Conservation (phyloP, 768 basidiomycete genomes). For the Zangia roseola region DNA sequence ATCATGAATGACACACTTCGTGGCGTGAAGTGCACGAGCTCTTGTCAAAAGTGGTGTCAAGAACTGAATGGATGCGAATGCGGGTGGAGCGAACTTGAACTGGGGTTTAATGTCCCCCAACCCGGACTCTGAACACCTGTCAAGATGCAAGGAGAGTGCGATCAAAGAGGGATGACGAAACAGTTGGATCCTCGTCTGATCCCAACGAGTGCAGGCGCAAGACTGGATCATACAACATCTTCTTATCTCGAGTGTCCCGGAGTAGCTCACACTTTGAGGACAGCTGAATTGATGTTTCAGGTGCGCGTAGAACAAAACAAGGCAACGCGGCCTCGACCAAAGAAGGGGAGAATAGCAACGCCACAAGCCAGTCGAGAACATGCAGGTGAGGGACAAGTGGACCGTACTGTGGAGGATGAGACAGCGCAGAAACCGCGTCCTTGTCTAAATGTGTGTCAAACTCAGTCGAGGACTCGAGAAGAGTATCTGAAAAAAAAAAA, state of each 20-base stretch:
- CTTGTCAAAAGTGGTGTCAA: constrained; percentile 23
- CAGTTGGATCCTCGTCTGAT: constrained; percentile 19
- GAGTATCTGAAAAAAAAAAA: constrained; percentile 31
- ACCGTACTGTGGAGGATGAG: constrained; percentile 17
- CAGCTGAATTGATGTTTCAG: constrained; percentile 19
- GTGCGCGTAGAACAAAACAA: constrained; percentile 5
- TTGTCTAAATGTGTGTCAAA: constrained; percentile 9
- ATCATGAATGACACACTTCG: constrained; percentile 14
- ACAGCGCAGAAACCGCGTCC: constrained; percentile 25
- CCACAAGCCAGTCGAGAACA: constrained; percentile 22
- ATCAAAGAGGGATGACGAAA: constrained; percentile 16
- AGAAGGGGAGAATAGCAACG: constrained; percentile 22
- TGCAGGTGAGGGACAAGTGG: constrained; percentile 25
- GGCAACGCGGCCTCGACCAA: constrained; percentile 17
- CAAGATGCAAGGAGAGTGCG: no score
- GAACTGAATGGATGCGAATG: constrained; percentile 13
- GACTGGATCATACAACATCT: background rate
- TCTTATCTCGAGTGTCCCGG: no score
- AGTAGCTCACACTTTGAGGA: constrained; percentile 20
- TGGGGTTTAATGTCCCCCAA: constrained; percentile 14
- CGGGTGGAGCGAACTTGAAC: constrained; percentile 15
- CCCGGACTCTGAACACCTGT: no score
- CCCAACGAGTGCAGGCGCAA: constrained; percentile 15
- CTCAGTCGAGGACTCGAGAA: constrained; percentile 11
- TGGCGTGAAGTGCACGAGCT: constrained; percentile 18